Evolutionary conservation across 768 basidiomycete species (phyloP).

Genomic region (Saitozyma sp.): DNA sequence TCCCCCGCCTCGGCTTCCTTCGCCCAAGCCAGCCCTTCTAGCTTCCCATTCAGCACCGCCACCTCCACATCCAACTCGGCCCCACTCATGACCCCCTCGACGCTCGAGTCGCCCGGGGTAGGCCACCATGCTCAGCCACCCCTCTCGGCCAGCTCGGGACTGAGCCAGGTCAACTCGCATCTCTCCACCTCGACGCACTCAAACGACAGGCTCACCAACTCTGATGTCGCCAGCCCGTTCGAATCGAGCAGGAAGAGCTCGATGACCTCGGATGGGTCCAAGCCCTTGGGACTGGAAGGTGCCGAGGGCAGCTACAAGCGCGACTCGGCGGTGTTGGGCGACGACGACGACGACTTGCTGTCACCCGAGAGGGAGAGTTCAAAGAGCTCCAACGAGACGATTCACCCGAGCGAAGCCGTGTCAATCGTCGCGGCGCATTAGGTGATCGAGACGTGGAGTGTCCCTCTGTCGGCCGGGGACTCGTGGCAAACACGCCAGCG

Average conservation of each 20-base stretch:
- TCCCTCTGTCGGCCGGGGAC: not conserved
- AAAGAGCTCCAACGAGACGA: constrained; percentile 1
- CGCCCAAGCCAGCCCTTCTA: not conserved
- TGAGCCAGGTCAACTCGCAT: no score
- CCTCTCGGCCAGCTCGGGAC: no score
- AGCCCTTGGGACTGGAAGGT: not conserved
- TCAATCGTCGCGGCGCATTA: not conserved
- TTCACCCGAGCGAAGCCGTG: not conserved
- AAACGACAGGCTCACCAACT: not conserved
- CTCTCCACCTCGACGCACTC: no score
- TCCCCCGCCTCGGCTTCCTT: not conserved
- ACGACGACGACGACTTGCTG: not conserved
- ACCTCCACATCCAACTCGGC: not conserved
- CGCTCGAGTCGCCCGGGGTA: not conserved
- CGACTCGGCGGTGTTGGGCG: not conserved
- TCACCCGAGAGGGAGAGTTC: not conserved
- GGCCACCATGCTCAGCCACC: no score
- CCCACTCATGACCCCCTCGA: not conserved
- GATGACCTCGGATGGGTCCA: not conserved
- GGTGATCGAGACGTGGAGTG: not conserved
- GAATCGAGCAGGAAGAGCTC: not conserved
- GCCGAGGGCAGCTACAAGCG: not conserved
- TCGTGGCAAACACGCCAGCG: not conserved
- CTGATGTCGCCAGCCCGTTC: not conserved
- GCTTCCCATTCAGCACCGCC: not conserved